A percentile compares a stretch with the other conserved stretches of the same genome.
phyloP scores from a whole-genome alignment of 345 rosid genomes.

The Acer yangbiense region DNA sequence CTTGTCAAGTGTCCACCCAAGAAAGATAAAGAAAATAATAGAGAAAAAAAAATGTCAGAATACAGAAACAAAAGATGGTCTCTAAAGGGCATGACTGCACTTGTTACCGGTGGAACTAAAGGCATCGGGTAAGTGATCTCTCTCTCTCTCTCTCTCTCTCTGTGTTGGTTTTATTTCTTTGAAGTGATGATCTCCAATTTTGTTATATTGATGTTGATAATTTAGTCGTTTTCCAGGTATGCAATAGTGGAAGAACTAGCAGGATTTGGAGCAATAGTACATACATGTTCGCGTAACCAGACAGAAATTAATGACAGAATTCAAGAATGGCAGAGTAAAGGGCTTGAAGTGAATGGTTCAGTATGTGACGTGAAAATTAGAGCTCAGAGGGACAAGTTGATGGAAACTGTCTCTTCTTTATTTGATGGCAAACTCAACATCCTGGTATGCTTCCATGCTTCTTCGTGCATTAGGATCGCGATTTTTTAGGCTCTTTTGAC shows the following conservation, averaged over 20 bases:
- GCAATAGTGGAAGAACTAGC: constrained; percentile 16
- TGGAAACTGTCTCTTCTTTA: constrained; percentile 41
- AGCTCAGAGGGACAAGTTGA: constrained; percentile 47
- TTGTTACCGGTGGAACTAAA: constrained; percentile 35
- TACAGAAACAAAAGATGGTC: constrained; percentile 24
- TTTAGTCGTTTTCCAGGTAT: neutral
- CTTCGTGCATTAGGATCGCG: neutral
- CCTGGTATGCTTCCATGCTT: constrained; percentile 32
- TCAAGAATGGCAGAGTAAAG: constrained; percentile 49
- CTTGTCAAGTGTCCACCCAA: too few relatives aligned
- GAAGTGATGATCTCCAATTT: neutral
- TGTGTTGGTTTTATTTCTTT: neutral
- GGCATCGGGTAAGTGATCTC: constrained; percentile 28
- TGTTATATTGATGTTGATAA: neutral
- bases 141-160: neutral
- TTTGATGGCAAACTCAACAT: constrained; percentile 63
- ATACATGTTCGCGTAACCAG: constrained; percentile 15
- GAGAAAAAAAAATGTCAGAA: neutral
- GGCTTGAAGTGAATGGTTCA: constrained; percentile 51
- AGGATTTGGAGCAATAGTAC: constrained; percentile 17
- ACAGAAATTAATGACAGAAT: neutral
- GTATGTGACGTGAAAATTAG: constrained; percentile 49
- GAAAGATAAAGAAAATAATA: neutral
- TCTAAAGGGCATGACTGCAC: constrained; percentile 27
- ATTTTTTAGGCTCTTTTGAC: too few relatives aligned